phyloP scores from a whole-genome alignment of 345 rosid species.

The Rhodomyrtus tomentosa region DNA sequence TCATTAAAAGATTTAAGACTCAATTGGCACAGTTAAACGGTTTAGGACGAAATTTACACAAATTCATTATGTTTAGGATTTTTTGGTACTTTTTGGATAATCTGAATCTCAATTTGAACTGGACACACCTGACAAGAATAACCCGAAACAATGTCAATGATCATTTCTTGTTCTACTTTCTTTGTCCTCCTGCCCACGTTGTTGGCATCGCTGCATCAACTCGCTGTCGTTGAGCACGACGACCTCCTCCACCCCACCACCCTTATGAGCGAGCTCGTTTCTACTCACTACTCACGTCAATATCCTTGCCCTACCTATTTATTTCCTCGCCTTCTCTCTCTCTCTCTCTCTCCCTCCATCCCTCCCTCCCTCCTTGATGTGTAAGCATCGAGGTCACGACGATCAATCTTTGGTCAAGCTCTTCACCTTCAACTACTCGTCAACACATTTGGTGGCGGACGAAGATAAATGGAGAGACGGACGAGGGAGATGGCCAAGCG shows the following conservation, averaged over 20 bases:
- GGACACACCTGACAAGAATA: not conserved
- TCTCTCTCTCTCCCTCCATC: too few species aligned
- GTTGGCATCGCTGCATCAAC: not conserved
- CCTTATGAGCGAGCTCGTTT: not conserved
- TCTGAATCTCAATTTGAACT: not conserved
- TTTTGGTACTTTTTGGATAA: not conserved
- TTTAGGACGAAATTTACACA: too few species aligned
- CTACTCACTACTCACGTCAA: not conserved
- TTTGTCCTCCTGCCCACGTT: not conserved
- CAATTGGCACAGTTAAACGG: too few species aligned
- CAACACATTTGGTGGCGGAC: not conserved
- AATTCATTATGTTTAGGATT: too few species aligned
- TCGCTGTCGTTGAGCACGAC: not conserved
- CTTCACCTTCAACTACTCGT: not conserved
- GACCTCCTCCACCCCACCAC: not conserved
- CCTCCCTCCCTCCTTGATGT: not conserved
- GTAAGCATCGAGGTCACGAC: not conserved
- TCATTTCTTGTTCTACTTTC: not conserved
- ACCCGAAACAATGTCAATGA: not conserved
- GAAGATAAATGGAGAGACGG: not conserved
- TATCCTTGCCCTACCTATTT: not conserved
- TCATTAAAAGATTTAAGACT: too few species aligned
- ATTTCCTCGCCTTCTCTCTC: not conserved
- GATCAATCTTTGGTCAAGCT: not conserved
- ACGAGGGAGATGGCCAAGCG: not conserved